Evolutionary conservation across 176 grass and related monocot species (phyloP), one percentile per base, ranked within the genome.

Genomic region (Thalia dealbata): DNA sequence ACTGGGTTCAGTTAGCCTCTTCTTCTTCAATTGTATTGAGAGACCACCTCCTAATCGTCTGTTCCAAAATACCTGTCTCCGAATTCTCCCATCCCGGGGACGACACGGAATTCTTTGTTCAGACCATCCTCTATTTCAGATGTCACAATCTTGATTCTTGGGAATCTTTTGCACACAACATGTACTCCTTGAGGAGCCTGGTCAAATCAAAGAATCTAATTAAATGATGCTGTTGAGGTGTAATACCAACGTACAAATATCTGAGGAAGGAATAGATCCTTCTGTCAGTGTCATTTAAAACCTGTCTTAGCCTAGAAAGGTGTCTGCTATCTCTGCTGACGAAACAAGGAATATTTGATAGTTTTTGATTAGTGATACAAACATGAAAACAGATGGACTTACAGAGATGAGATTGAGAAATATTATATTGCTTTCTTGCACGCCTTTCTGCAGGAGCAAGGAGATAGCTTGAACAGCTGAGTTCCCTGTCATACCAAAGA

Each of bases 351-450:
- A 42, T 18, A 25, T 10, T 41, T 22, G 19, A 65, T n/a, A 10
- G n/a, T n/a, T 44, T n/a, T 42, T n/a, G 21, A n/a, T 68, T 16
- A 68, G 32, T 68, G 65, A 43, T 21, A 18, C 15, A 42, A 30
- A 16, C 19, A 43, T 7, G 43, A 9, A 68, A 68, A 42, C 2
- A 68, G 21, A 7, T 14, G 8, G 23, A 50, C 83, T 82, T 86
- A 92, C 93, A 55, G 85, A 97, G n/a, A 92, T 88, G 22, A 97
- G 95, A 75, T 84, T 97, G 35, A 97, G 90, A 74, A 97, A 97
- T 70, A 97, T 92, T 73, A 97, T 92, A 59, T 77, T 80, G n/a
- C 82, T 69, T 77, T 97, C 95, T 50, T 84, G 89, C 76, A 92
- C 90, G 56, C 90, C 95, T 70, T 88, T 92, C 18, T 77, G 84